phyloP scores from a whole-genome alignment of 768 basidiomycete species.

The Lenzites betulinus region DNA sequence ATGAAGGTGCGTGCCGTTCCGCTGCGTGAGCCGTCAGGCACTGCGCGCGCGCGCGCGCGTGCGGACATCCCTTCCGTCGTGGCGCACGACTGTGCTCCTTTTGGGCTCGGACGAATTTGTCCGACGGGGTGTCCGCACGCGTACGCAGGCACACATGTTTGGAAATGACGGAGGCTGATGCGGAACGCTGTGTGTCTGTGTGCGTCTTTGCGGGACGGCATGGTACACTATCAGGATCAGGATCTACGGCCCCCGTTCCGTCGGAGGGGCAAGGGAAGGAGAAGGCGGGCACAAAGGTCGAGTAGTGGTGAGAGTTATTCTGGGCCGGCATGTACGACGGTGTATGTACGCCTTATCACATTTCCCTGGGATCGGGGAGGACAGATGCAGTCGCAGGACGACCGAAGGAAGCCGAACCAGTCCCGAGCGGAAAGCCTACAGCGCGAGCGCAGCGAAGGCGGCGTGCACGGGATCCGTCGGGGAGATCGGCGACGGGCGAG shows the following conservation, averaged over 20 bases:
- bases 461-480: not conserved
- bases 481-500: too few relatives aligned
- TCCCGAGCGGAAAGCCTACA: not conserved
- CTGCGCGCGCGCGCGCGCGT: not conserved
- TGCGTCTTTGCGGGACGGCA: not conserved
- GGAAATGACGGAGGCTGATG: constrained; percentile 4
- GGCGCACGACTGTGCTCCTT: not conserved
- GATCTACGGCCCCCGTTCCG: constrained; percentile 24
- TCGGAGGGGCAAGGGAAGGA: constrained; percentile 22
- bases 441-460: not conserved
- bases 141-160: not conserved
- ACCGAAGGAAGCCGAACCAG: not conserved
- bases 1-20: constrained; percentile 35
- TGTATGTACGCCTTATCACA: constrained; percentile 18
- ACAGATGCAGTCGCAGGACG: not conserved
- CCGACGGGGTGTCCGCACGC: not conserved
- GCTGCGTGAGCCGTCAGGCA: too few relatives aligned
- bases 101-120: not conserved
- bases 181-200: too few relatives aligned
- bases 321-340: constrained; percentile 16
- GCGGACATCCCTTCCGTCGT: not conserved
- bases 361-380: not conserved
- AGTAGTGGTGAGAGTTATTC: constrained; percentile 5
- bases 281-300: constrained; percentile 7
- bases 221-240: constrained; percentile 17